Evolutionary conservation across 306 rosid genomes (phyloP), one percentile per base, ranked within the genome.

Genomic region (Trifolium repens): DNA sequence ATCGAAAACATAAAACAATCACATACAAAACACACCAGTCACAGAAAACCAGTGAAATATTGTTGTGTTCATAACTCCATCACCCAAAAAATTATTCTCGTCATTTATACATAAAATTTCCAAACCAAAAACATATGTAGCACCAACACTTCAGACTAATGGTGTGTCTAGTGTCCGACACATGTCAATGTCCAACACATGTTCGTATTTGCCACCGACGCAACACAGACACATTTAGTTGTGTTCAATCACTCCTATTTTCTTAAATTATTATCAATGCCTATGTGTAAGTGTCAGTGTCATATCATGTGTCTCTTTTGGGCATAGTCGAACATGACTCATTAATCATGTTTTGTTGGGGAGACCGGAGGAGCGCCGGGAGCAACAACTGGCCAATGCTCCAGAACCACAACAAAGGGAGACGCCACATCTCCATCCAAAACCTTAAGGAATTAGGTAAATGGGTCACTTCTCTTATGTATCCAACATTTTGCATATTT

Each of bases 21-120:
- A 60, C 5, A 52, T 47, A 30, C 61, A 63, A 78, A 72, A n/a
- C 52, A 54, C 34, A 26, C 34, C 2, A 35, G 64, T 47, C 11
- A 74, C 65, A 26, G 47, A 54, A 34, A 68, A 47, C 13, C 9
- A 35, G 11, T 24, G 0, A 27, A 58, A 72, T 34, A 35, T 10
- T 47, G 59, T 27, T 26, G 43, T 2, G 19, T 46, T 24, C 26
- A 46, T 10, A 15, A 44, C n/a, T 68, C 15, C 59, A 46, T 27
- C 39, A 15, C 35, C 10, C 15, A 44, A 46, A 26, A 47, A 5
- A 5, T 49, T 9, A 46, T 14, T 69, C n/a, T 69, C 44, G 10
- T 32, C 30, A 49, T 34, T 67, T 44, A 13, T 30, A 15, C 40
- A 52, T 44, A 50, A 30, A 50, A 4, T 15, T 9, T 24, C 13